Evolutionary conservation across 2,329 filamentous ascomycete genomes (phyloP), one percentile per base, ranked within the genome.

Genomic region (Raffaelea arxii): DNA sequence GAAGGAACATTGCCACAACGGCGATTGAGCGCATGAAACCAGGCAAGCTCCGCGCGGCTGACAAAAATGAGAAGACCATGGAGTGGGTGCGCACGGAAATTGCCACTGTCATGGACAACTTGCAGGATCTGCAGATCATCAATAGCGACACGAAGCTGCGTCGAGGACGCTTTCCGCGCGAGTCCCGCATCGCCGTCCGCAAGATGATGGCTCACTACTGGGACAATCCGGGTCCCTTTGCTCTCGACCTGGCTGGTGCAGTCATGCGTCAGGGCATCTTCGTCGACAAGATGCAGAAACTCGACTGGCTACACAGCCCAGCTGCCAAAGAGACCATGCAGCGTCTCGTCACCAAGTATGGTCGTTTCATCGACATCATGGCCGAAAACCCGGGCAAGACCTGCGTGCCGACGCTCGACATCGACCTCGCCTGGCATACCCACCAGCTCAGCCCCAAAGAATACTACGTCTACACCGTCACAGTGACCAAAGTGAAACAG

Each of bases 361-460:
- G 63, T 3, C 73, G 80, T 4, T 89, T 86, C 62, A 65, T 84
- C 16, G 43, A 54, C 0, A 72, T 88, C 52, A 80, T 87, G 61
- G 61, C 62, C 1, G 50, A 57, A 0, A 55, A 77, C 38, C 69
- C 70, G 0, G 53, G 50, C 1, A 59, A 71, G 4, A 65, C 75
- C 14, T 75, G 70, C 0, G 84, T 89, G 1, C 84, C 84, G 0
- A 89, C 84, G 0, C 68, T 88, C 0, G 85, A 89, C 52, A 71
- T 89, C 5, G 84, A 89, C 57, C 66, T 89, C 0, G 83, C 77
- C 0, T 89, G 84, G 84, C 87, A 94, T 59, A 91, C 85, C 0
- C 85, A 91, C 56, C 84, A 91, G 59, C 75, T 91, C 3, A 75
- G 67, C 9, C 82, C 86, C 0, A 56, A 59, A 3, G 57, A 66